These are phyloP conservation scores for Neocucurbitaria cava DNA, from an alignment of 2,329 filamentous ascomycete species.

Conservation along the genomic window DNA sequence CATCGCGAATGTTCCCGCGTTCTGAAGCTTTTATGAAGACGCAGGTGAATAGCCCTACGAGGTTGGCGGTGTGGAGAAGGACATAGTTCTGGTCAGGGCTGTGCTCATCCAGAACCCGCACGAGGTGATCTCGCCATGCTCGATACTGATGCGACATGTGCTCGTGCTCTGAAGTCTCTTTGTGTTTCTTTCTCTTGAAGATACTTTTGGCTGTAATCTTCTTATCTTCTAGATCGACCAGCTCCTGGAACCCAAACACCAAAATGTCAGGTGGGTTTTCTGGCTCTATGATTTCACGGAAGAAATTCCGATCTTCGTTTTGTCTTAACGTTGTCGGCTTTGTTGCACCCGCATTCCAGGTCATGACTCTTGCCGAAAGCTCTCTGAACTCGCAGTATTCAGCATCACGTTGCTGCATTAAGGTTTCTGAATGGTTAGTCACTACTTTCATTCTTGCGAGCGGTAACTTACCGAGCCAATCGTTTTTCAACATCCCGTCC, in stretches of 20 bases:
- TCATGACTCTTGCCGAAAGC: conserved; percentile 80
- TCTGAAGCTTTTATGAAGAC: conserved; percentile 88
- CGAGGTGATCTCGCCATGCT: conserved; percentile 91
- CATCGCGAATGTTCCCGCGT: conserved; percentile 75
- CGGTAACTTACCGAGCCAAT: conserved; percentile 74
- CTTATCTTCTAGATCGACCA: conserved; percentile 98
- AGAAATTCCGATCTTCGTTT: conserved; percentile 76
- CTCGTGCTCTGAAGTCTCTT: conserved; percentile 84
- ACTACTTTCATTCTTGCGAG: conserved; percentile 12
- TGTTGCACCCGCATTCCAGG: conserved; percentile 96
- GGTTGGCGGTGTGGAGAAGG: conserved; percentile 83
- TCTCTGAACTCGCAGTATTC: conserved; percentile 88
- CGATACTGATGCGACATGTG: conserved; percentile 97
- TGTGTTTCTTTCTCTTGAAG: conserved; percentile 78
- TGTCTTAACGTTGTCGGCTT: conserved; percentile 84
- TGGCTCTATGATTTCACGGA: conserved; percentile 78
- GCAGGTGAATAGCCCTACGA: conserved; percentile 95
- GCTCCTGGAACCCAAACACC: conserved; percentile 95
- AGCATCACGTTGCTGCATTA: conserved; percentile 83
- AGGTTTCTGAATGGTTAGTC: conserved; percentile 62
- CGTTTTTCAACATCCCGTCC: conserved; percentile 92
- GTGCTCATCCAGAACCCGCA: conserved; percentile 80
- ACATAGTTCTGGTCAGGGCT: conserved; percentile 83
- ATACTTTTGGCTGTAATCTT: conserved; percentile 96
- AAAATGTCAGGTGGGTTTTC: conserved; percentile 85